Base-by-base conservation (phyloP, 768 basidiomycete species). In the Chalciporus piperatus region DNA sequence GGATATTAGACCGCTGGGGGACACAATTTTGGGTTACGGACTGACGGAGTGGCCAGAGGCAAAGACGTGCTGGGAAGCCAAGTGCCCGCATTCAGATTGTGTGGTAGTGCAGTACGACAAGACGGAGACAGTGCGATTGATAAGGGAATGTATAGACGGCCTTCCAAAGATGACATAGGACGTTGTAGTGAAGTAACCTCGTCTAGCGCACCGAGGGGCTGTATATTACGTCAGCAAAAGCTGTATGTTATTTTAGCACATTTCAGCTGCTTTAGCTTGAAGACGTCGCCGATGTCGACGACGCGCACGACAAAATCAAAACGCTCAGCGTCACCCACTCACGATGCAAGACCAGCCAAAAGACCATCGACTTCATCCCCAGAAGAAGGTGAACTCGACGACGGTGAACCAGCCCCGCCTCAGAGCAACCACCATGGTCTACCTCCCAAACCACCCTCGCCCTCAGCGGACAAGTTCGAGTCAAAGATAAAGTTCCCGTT, bases 371-470 rank as follows among this genome's bases (percentile, higher is more conserved):
- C 84, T 3, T 85, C 70, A 1, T 76, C 87, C 1, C 88, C 88
- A 45, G 89, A 92, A 68, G 89, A 92, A 64, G 89, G 89, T 53
- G 89, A 92, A 60, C 72, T 92, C 44, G 87, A 89, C 69, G 88
- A 90, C 65, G 72, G 67, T 38, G 62, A 56, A 8, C 42, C 59
- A 44, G 54, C 46, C 27, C 45, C 41, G n/a, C 49, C 43, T 6
- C 35, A 41, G 14, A 41, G 20, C 19, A 50, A 30, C 45, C 50
- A 56, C 60, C 32, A 54, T 17, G 47, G 46, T 51, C 45, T 33
- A 38, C 20, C 65, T 20, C 58, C 69, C n/a, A 56, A 69, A 0
- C 73, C 76, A 58, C 68, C 74, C 43, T 60, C 59, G 19, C 61
- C 55, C 17, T 55, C 58, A 28, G 38, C 51, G 37, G 30, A n/a